These are phyloP conservation scores for Pyrenula aspistea DNA, from an alignment of 495 filamentous ascomycete species.

Conservation along the genomic window DNA sequence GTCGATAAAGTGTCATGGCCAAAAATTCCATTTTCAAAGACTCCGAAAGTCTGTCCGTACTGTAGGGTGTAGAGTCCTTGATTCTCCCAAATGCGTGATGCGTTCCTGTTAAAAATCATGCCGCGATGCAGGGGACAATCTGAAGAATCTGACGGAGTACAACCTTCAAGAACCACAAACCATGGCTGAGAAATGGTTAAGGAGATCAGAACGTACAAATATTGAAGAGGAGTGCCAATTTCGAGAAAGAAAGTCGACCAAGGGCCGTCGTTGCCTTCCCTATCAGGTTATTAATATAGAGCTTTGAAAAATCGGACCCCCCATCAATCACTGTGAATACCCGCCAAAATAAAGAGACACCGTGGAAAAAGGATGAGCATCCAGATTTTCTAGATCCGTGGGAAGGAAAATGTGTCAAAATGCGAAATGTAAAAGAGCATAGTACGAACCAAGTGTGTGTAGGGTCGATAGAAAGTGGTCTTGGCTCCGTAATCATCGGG, in stretches of 20 bases:
- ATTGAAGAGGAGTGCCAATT: conserved; percentile 36
- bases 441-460: neutral
- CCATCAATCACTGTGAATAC: too few relatives aligned
- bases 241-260: conserved; percentile 39
- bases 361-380: too few relatives aligned
- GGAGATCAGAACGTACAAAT: conserved; percentile 30
- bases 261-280: conserved; percentile 40
- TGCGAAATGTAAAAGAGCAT: neutral
- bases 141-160: conserved; percentile 8
- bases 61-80: conserved; percentile 22
- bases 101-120: conserved; percentile 28
- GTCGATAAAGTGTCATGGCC: conserved; percentile 40
- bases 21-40: conserved; percentile 24
- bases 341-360: too few relatives aligned
- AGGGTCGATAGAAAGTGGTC: neutral
- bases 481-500: too few relatives aligned
- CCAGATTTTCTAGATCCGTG: too few relatives aligned
- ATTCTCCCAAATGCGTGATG: conserved; percentile 34
- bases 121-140: conserved; percentile 34
- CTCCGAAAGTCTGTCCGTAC: conserved; percentile 24
- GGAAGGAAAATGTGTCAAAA: too few relatives aligned
- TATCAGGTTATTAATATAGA: conserved; percentile 5
- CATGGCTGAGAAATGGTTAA: conserved; percentile 30
- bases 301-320: too few relatives aligned
- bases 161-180: conserved; percentile 21